A percentile compares a stretch with the other conserved stretches of the same genome.
These are phyloP conservation scores for Komagataella kurtzmanii DNA, from an alignment of 805 yeast species.

Conservation along the genomic window DNA sequence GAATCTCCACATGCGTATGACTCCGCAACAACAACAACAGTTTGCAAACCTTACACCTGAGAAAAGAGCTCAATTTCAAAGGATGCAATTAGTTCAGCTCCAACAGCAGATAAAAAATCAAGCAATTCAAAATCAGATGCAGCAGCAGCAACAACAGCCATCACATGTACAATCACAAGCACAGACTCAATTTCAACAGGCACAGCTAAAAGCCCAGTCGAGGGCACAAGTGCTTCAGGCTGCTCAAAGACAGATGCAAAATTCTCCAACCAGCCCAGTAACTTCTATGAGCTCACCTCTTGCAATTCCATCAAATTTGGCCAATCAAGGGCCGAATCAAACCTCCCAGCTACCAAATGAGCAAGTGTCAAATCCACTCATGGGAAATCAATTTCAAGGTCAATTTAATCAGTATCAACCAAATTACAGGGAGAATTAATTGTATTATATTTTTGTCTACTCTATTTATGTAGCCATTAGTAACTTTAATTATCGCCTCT, in stretches of 20 bases:
- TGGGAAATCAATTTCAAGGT: not conserved
- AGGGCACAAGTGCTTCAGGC: not conserved
- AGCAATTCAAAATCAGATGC: constrained; percentile 1
- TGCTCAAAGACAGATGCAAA: not conserved
- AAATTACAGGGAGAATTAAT: not conserved
- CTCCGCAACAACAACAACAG: not conserved
- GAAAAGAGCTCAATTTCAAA: not conserved
- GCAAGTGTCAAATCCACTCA: not conserved
- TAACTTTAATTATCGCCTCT: not conserved
- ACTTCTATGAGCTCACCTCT: not conserved
- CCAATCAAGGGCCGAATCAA: not conserved
- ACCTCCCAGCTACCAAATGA: not conserved
- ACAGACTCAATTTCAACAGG: not conserved
- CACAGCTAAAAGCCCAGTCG: not conserved
- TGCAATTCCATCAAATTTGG: not conserved
- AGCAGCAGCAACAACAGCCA: constrained; percentile 2
- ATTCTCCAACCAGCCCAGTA: not conserved
- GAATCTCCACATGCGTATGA: not conserved
- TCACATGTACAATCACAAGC: not conserved
- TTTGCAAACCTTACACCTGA: not conserved
- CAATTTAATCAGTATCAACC: not conserved
- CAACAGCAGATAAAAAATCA: constrained; percentile 5
- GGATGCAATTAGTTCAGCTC: constrained; percentile 9
- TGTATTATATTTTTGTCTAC: not conserved
- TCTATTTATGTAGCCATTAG: not conserved